Base-by-base conservation (phyloP, 2,329 filamentous ascomycete genomes). In the Calonectria crousiana region DNA sequence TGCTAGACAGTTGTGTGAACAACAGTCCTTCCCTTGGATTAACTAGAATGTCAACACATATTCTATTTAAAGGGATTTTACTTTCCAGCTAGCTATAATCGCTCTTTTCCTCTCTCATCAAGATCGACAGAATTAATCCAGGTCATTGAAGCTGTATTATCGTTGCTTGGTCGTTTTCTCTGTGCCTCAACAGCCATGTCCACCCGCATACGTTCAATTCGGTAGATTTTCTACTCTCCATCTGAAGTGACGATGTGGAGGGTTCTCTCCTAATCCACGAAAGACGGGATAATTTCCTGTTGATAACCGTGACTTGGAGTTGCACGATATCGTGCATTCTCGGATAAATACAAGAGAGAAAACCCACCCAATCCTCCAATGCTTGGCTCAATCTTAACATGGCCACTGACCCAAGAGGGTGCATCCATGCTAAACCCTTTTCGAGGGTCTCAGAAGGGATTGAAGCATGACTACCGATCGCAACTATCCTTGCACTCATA, bases 241-340 rank as follows among this genome's bases (percentile, higher is more conserved):
- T 20, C 26, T 13, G 23, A 38, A 34, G 16, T 4, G 2, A 44
- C 11, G 3, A 20, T 9, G 10, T 16, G 6, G 2, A 28, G 13
- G 64, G 16, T 5, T 52, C 65, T 32, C 53, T 68, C n/a, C 65
- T 53, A 10, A 68, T 72, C 13, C 41, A 64, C 3, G 64, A 6
- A n/a, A n/a, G n/a, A n/a, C n/a, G n/a, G n/a, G n/a, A n/a, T n/a
- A n/a, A n/a, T n/a, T n/a, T n/a, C n/a, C n/a, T n/a, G n/a, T 8
- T 72, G 65, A 65, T 1, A 62, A 28, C 30, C 65, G 20, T 44
- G 67, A 20, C 38, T 68, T 18, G 70, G 64, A 6, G 4, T 72
- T 26, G 16, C 30, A 4, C 16, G n/a, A 9, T 69, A 34, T n/a
- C 53, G 95, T 78, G 93, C 95, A 76, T 95, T 95, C 95, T 95